Conservation (phyloP, 2,329 filamentous ascomycete genomes). For the Gremmenia infestans region DNA sequence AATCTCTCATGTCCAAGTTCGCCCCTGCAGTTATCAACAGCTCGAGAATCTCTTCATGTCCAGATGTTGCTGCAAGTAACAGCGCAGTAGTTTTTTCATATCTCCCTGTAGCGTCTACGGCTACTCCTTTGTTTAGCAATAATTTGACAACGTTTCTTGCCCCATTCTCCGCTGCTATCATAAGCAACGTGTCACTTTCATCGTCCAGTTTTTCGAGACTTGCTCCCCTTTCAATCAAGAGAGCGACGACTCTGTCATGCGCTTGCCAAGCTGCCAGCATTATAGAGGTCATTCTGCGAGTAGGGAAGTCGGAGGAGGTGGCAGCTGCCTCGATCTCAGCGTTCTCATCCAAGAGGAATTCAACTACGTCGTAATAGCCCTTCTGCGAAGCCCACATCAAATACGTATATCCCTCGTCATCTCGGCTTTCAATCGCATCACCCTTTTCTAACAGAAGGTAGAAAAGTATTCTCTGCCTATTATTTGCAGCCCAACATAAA, state of each 20-base stretch:
- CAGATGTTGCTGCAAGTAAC: conserved; percentile 6
- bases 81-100: background rate
- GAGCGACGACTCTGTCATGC: background rate
- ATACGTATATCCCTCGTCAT: too few relatives aligned
- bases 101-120: conserved; percentile 14
- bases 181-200: background rate
- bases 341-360: too few relatives aligned
- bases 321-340: too few relatives aligned
- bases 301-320: too few relatives aligned
- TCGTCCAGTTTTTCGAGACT: background rate
- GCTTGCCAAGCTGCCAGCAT: background rate
- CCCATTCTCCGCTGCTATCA: background rate
- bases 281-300: background rate
- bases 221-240: background rate
- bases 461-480: too few relatives aligned
- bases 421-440: too few relatives aligned
- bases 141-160: background rate
- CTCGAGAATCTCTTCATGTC: background rate
- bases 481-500: too few relatives aligned
- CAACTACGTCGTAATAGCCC: too few relatives aligned
- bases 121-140: conserved; percentile 3
- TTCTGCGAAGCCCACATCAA: too few relatives aligned
- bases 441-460: too few relatives aligned
- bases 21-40: conserved; percentile 9
- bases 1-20: conserved; percentile 4